phyloP scores from a whole-genome alignment of 1,284 basidiomycete species.

The Tranzscheliella williamsii region DNA sequence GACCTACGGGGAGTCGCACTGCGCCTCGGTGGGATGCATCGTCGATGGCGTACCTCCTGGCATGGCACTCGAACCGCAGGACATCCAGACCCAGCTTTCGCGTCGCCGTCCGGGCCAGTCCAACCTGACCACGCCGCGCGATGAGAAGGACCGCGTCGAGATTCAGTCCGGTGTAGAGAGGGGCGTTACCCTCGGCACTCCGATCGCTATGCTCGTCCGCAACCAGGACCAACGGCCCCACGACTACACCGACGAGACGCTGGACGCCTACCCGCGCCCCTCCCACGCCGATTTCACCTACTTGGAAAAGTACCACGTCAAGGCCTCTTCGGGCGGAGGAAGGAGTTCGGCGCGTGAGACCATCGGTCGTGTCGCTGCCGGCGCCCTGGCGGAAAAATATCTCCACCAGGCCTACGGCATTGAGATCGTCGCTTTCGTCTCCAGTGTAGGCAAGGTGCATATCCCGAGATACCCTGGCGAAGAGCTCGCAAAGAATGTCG shows the following conservation, averaged over 20 bases:
- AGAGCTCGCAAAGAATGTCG: conserved; percentile 28
- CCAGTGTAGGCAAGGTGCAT: conserved; percentile 89
- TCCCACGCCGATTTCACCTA: conserved; percentile 99
- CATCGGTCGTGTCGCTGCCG: conserved; percentile 94
- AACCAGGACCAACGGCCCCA: conserved; percentile 99
- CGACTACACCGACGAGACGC: conserved; percentile 89
- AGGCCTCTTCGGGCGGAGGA: conserved; percentile 94
- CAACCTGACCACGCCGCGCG: conserved; percentile 86
- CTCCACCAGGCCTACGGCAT: conserved; percentile 83
- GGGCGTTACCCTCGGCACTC: conserved; percentile 93
- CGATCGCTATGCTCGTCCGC: conserved; percentile 90
- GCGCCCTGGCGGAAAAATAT: conserved; percentile 97
- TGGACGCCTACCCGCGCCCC: conserved; percentile 90
- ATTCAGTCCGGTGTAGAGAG: conserved; percentile 93
- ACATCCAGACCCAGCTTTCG: conserved; percentile 90
- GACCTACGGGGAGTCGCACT: conserved; percentile 97
- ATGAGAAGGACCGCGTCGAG: conserved; percentile 93
- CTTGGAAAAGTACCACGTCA: conserved; percentile 94
- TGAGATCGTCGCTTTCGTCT: conserved; percentile 96
- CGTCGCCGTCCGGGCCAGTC: conserved; percentile 93
- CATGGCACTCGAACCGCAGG: conserved; percentile 74
- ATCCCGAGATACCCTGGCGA: conserved; percentile 64
- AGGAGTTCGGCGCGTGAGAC: conserved; percentile 94
- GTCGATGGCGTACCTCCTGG: conserved; percentile 97
- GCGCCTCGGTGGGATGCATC: conserved; percentile 94